Conservation (phyloP, 2,329 filamentous ascomycete species). For the Monosporascus sp. region DNA sequence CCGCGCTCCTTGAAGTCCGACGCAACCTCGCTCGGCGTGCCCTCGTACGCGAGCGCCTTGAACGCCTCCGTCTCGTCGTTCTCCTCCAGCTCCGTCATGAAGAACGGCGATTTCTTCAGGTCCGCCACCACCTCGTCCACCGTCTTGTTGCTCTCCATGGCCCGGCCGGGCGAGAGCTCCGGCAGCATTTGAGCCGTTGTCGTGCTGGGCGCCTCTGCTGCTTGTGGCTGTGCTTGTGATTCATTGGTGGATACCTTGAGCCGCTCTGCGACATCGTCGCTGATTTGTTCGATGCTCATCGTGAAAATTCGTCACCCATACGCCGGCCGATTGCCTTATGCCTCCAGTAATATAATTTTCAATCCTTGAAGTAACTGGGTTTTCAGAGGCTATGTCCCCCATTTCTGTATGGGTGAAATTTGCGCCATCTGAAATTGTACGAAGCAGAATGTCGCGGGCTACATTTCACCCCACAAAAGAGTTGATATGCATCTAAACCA, state of each 20-base stretch:
- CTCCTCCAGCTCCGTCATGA: conserved; percentile 91
- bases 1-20: conserved; percentile 85
- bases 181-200: conserved; percentile 25
- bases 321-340: not conserved
- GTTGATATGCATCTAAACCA: conserved; percentile 7
- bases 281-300: conserved; percentile 39
- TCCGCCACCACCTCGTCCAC: conserved; percentile 52
- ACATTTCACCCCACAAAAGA: not conserved
- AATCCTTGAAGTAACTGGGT: not conserved
- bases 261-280: conserved; percentile 30
- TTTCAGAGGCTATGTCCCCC: not conserved
- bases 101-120: conserved; percentile 66
- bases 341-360: not conserved
- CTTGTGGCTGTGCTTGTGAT: conserved; percentile 4
- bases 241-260: conserved; percentile 30
- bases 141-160: conserved; percentile 38
- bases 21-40: conserved; percentile 77
- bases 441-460: not conserved
- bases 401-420: not conserved
- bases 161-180: conserved; percentile 41
- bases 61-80: conserved; percentile 83
- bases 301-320: not conserved
- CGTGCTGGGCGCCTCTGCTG: conserved; percentile 3
- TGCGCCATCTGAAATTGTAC: not conserved
- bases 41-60: conserved; percentile 87